These are phyloP conservation scores for Sonneratia caseolaris DNA, from an alignment of 345 rosid species.

Conservation along the genomic window DNA sequence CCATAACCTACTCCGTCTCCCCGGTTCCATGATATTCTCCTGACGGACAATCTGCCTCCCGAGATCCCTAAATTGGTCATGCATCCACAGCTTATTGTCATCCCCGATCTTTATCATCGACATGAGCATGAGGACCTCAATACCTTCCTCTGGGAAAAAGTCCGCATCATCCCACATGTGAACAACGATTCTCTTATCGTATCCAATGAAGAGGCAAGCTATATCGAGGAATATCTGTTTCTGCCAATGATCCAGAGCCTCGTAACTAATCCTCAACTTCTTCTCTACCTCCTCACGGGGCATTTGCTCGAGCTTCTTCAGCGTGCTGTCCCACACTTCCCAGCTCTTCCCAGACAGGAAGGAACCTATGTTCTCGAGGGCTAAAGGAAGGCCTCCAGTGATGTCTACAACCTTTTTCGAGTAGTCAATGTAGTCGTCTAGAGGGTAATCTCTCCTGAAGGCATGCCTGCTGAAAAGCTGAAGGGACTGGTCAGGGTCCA, in stretches of 20 bases:
- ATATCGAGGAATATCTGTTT: constrained; percentile 19
- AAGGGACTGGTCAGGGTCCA: constrained; percentile 12
- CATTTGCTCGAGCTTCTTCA: constrained; percentile 14
- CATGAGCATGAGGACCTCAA: constrained; percentile 16
- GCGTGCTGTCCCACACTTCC: constrained; percentile 15
- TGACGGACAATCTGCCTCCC: constrained; percentile 19
- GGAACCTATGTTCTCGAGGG: constrained; percentile 17
- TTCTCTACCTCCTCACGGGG: constrained; percentile 14
- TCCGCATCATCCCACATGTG: constrained; percentile 13
- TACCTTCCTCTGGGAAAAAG: constrained; percentile 17
- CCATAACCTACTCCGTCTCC: constrained; percentile 18
- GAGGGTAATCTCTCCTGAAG: constrained; percentile 14
- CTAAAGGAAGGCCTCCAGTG: constrained; percentile 19
- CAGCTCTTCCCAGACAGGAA: constrained; percentile 11
- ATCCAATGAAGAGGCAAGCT: constrained; percentile 16
- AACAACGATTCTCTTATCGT: constrained; percentile 14
- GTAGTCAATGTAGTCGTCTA: constrained; percentile 9
- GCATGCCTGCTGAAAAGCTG: constrained; percentile 20
- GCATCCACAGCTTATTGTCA: constrained; percentile 18
- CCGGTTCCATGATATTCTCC: constrained; percentile 6
- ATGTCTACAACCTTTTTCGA: constrained; percentile 13
- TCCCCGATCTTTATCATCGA: constrained; percentile 15
- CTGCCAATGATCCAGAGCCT: constrained; percentile 19
- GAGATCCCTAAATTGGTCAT: constrained; percentile 17
- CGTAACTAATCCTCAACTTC: constrained; percentile 16